Base-by-base conservation (phyloP, 2,329 filamentous ascomycete genomes). In the Uncinocarpus reesii region DNA sequence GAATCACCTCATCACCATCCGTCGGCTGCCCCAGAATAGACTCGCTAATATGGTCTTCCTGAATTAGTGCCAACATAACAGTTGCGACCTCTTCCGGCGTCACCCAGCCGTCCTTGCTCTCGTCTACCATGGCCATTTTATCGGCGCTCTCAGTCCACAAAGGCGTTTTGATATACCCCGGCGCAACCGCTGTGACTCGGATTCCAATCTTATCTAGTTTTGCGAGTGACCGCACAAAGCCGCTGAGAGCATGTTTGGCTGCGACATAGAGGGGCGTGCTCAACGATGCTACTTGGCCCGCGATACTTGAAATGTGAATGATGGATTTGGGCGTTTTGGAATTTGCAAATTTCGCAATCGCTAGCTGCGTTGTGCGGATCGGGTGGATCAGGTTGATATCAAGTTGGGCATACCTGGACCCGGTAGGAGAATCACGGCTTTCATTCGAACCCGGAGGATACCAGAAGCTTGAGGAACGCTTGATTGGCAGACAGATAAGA, bases 141-240 rank as follows among this genome's bases (percentile, higher is more conserved):
- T 81, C 77, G 0, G 76, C 75, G 54, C 80, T 70, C 2, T 80
- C 77, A 0, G 72, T 77, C 76, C 77, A 81, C 4, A 81, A 62
- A 5, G 78, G 78, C 10, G 78, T 81, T 52, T 73, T 78, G 55
- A 81, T 77, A 1, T 80, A 61, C 0, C 78, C 78, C 0, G 78
- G 78, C 13, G 77, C 76, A 2, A 81, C 77, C 4, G 71, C 77
- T 16, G 77, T 79, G 13, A 81, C 76, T 0, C 77, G 64, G 44
- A 81, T 77, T 0, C 74, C 74, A 20, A 74, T 55, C 1, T 56
- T 57, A 1, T 62, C 47, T 4, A 80, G 66, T 1, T 64, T 60
- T 0, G 63, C 71, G 11, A 81, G 57, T 3, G 67, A 69, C 47
- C 76, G 71, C 3, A 79, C 54, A 34, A 76, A 63, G 6, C 71